These are phyloP conservation scores for Boletus huronensis DNA, from an alignment of 768 basidiomycete genomes.

Conservation along the genomic window DNA sequence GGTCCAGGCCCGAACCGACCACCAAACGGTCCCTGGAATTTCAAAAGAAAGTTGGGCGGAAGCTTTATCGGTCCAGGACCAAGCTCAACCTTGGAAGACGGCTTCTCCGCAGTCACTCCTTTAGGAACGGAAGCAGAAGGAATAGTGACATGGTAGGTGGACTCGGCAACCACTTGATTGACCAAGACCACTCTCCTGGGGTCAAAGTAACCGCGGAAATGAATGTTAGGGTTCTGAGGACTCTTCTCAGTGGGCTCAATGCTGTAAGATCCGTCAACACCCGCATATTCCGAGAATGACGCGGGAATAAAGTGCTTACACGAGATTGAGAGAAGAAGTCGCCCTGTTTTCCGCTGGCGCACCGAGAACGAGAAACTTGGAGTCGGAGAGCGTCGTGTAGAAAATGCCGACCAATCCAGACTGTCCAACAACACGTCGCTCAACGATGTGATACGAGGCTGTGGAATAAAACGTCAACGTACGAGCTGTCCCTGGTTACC, in stretches of 20 bases:
- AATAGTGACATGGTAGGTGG: conserved; percentile 21
- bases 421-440: conserved; percentile 2
- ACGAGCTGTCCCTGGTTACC: conserved; percentile 29
- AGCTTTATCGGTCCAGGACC: conserved; percentile 15
- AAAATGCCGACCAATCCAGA: conserved; percentile 36
- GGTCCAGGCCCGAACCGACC: conserved; percentile 23
- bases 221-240: conserved; percentile 15
- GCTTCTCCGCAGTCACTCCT: neutral
- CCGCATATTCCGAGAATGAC: neutral
- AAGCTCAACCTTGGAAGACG: conserved; percentile 18
- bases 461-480: neutral
- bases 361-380: conserved; percentile 33
- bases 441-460: neutral
- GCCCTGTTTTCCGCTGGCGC: conserved; percentile 31
- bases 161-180: conserved; percentile 34
- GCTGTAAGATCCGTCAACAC: conserved; percentile 6
- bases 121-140: conserved; percentile 21
- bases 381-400: conserved; percentile 35
- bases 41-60: neutral
- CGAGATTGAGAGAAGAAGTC: conserved; percentile 38
- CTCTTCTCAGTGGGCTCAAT: conserved; percentile 30
- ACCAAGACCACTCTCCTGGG: conserved; percentile 31
- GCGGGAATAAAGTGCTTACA: conserved; percentile 25
- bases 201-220: conserved; percentile 32
- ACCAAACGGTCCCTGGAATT: conserved; percentile 13